phyloP scores from a whole-genome alignment of 371 early-diverging fungal species.

The Sporodiniella umbellata region DNA sequence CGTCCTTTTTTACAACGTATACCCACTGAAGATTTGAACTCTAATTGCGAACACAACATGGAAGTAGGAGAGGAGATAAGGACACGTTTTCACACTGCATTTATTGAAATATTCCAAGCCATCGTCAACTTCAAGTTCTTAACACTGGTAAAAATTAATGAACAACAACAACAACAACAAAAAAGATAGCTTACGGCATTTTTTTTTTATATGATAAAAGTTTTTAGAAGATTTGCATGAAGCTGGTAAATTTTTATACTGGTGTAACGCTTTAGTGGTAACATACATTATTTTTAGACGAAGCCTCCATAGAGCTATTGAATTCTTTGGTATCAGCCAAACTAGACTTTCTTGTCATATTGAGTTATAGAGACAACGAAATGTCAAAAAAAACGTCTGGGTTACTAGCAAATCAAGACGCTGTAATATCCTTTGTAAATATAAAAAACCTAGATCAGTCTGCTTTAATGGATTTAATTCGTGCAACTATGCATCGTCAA shows the following conservation, averaged over 20 bases:
- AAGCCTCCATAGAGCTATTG: slow-evolving; percentile 44
- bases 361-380: slow-evolving; percentile 35
- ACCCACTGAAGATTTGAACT: neutral
- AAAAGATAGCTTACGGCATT: neutral
- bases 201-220: slow-evolving; percentile 11
- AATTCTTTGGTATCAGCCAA: slow-evolving; percentile 40
- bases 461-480: slow-evolving; percentile 38
- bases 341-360: slow-evolving; percentile 34
- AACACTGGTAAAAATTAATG: slow-evolving; percentile 34
- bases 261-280: neutral
- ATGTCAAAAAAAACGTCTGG: slow-evolving; percentile 14
- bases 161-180: neutral
- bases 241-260: slow-evolving; percentile 39
- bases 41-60: slow-evolving; percentile 24
- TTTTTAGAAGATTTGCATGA: slow-evolving; percentile 53
- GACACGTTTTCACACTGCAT: slow-evolving; percentile 42
- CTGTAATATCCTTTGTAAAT: slow-evolving; percentile 31
- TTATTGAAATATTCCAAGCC: slow-evolving; percentile 44
- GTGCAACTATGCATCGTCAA: slow-evolving; percentile 40
- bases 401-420: slow-evolving; percentile 27
- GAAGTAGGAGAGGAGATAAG: slow-evolving; percentile 38
- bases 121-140: slow-evolving; percentile 46
- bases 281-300: slow-evolving; percentile 21
- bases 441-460: slow-evolving; percentile 34
- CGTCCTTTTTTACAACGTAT: slow-evolving; percentile 7